Conservation (phyloP, 2,329 filamentous ascomycete species). For the Talaromyces sp. region DNA sequence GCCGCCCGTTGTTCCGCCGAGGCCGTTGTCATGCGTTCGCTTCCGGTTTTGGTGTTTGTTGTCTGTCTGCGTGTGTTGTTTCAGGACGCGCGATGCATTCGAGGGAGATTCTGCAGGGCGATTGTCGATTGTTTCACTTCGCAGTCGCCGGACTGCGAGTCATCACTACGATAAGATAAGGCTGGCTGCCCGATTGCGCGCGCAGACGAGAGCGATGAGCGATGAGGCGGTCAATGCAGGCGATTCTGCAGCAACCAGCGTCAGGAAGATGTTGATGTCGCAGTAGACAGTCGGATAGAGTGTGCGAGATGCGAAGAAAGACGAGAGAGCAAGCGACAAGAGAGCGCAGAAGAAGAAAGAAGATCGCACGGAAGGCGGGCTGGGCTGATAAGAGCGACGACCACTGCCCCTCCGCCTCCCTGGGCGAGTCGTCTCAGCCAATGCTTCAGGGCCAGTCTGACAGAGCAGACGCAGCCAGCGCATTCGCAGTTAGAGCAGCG, state of each 20-base stretch:
- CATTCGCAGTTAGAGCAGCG: background rate
- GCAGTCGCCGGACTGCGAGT: background rate
- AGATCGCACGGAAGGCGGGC: background rate
- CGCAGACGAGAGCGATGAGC: background rate
- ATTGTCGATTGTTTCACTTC: background rate
- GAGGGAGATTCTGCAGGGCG: background rate
- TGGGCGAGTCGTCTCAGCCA: slow-evolving; percentile 1
- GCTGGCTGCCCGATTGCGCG: background rate
- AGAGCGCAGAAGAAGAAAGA: background rate
- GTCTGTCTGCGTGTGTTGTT: background rate
- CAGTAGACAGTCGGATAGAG: background rate
- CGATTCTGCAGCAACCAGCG: background rate
- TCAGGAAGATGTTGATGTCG: background rate
- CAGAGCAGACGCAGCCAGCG: background rate
- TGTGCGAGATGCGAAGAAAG: background rate
- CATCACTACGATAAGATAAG: background rate
- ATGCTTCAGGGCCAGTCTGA: background rate
- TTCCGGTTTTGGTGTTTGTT: background rate
- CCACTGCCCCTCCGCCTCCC: background rate
- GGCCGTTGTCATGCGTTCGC: slow-evolving; percentile 12
- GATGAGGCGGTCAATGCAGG: background rate
- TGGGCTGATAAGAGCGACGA: background rate
- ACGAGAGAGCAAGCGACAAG: background rate
- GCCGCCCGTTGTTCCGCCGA: slow-evolving; percentile 27
- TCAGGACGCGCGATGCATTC: background rate